Base-by-base conservation (phyloP, 1,139 yeast genomes). In the Geotrichum restrictum region DNA sequence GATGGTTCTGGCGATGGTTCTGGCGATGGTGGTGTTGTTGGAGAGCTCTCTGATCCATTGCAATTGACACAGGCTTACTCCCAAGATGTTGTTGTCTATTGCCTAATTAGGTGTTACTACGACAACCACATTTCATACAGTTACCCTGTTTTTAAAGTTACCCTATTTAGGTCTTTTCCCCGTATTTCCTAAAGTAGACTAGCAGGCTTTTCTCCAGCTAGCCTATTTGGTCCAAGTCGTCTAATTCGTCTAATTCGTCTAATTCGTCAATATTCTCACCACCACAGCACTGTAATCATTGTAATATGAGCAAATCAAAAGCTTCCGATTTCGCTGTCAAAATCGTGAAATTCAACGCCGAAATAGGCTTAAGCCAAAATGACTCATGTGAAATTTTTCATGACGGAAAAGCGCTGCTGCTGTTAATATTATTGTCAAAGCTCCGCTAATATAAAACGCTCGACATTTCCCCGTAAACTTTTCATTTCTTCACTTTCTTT, bases 61-160 rank as follows among this genome's bases (percentile, higher is more conserved):
- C 18, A 31, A 18, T 14, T 24, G 31, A 31, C n/a, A n/a, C n/a
- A n/a, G n/a, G 29, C 11, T 13, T 13, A 45, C 32, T 34, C 48
- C 32, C 21, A 34, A 34, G 21, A 44, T 33, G 32, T 45, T 45
- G 48, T 45, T 45, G 34, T 33, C 41, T 22, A 34, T 45, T 45
- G 11, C 48, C 41, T 33, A 22, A 34, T 21, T 14, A n/a, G 32
- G 40, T 19, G 41, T 45, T 34, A 22, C 48, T 40, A 36, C 39
- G n/a, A 34, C 38, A 33, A 14, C 27, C 16, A 33, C 16, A 10
- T 19, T 33, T 19, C n/a, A 4, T 1, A n/a, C 8, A 7, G 21
- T 36, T 24, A 34, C 21, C 19, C 33, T 18, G 31, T 27, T 18
- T n/a, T 1, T 29, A 24, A 5, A 24, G 29, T 24, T 24, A 24